Evolutionary conservation across 2,329 filamentous ascomycete genomes (phyloP).

Genomic region (Pyricularia grisea): DNA sequence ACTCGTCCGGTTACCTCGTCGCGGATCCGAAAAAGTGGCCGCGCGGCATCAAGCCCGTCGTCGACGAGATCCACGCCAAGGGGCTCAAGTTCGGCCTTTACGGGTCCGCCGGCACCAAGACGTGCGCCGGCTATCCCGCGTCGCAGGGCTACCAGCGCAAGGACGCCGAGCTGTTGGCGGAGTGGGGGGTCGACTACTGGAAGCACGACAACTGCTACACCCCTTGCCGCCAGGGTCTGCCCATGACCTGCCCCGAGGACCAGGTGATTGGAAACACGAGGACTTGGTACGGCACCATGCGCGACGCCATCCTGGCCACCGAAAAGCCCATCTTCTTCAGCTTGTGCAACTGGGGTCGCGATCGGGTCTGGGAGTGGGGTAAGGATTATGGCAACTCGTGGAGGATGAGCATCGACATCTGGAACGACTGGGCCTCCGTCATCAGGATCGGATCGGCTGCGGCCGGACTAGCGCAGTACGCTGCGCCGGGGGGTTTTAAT

Average conservation of each 20-base stretch:
- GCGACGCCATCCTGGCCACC: constrained; percentile 25
- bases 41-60: constrained; percentile 43
- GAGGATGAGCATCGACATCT: constrained; percentile 32
- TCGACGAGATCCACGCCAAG: constrained; percentile 41
- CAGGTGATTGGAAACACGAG: constrained; percentile 27
- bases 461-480: constrained; percentile 10
- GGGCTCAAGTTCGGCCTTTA: constrained; percentile 58
- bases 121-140: constrained; percentile 48
- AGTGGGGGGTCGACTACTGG: constrained; percentile 45
- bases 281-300: constrained; percentile 32
- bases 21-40: constrained; percentile 45
- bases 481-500: constrained; percentile 18
- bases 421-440: constrained; percentile 12
- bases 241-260: constrained; percentile 35
- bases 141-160: constrained; percentile 45
- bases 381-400: constrained; percentile 30
- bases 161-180: constrained; percentile 47
- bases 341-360: constrained; percentile 37
- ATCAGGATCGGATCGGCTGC: constrained; percentile 9
- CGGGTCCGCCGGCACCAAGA: constrained; percentile 35
- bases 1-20: constrained; percentile 29
- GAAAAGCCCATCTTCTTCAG: constrained; percentile 31
- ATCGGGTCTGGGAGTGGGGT: constrained; percentile 32
- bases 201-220: constrained; percentile 47
- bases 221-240: constrained; percentile 2